phyloP scores from a whole-genome alignment of 495 filamentous ascomycete genomes.

The Podospora fimiseda region DNA sequence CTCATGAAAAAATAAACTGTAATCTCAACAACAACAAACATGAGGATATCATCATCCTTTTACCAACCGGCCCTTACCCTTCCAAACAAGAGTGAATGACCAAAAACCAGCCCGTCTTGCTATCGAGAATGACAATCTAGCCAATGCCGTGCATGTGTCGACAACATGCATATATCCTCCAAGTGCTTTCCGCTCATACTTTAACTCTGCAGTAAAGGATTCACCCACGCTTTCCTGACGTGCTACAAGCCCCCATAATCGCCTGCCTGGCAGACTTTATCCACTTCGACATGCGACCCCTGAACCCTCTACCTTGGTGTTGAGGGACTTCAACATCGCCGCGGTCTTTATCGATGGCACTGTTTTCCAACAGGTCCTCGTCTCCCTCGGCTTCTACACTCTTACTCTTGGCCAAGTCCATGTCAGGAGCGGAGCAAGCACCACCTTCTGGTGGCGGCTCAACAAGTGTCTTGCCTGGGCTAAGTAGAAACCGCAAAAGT shows the following conservation, averaged over 20 bases:
- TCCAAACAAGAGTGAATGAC: slow-evolving; percentile 3
- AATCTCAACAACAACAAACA: too few species aligned
- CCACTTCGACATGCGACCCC: slow-evolving; percentile 19
- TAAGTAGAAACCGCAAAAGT: slow-evolving; percentile 10
- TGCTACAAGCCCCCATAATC: slow-evolving; percentile 17
- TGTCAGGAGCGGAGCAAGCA: not conserved
- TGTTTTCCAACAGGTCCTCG: not conserved
- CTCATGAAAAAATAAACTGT: too few species aligned
- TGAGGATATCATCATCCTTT: too few species aligned
- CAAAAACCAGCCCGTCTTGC: not conserved
- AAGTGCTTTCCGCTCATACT: not conserved
- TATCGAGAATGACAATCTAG: not conserved
- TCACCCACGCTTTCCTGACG: slow-evolving; percentile 15
- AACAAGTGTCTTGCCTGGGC: not conserved
- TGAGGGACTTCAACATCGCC: not conserved
- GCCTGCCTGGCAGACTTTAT: slow-evolving; percentile 18
- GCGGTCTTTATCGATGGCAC: not conserved
- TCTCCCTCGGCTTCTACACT: not conserved
- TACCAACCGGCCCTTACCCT: too few species aligned
- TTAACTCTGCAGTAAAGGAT: not conserved
- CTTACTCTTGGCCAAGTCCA: not conserved
- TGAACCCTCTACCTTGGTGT: slow-evolving; percentile 11
- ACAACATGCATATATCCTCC: not conserved
- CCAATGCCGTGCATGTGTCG: not conserved
- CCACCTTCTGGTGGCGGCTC: not conserved